Conservation (phyloP, 2,329 filamentous ascomycete genomes). For the Fusarium papillatum region DNA sequence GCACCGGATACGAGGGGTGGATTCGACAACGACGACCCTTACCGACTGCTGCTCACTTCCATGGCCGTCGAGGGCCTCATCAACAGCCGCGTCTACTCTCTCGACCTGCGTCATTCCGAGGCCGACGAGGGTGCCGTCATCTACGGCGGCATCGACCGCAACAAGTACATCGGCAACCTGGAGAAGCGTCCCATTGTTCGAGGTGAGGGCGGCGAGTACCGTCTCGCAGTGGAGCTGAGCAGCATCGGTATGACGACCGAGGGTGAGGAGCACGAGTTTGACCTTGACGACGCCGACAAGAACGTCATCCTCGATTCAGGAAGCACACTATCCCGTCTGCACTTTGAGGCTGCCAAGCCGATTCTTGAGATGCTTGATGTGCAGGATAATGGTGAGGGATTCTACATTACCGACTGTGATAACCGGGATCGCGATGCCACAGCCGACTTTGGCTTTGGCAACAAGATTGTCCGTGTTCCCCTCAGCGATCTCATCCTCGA, state of each 20-base stretch:
- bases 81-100: constrained; percentile 62
- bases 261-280: constrained; percentile 39
- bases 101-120: constrained; percentile 62
- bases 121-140: constrained; percentile 62
- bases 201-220: constrained; percentile 51
- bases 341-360: constrained; percentile 54
- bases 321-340: constrained; percentile 63
- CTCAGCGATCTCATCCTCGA: constrained; percentile 65
- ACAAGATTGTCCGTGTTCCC: constrained; percentile 56
- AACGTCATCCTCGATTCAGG: constrained; percentile 67
- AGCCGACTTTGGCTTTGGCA: constrained; percentile 63
- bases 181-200: constrained; percentile 58
- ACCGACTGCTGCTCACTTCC: constrained; percentile 67
- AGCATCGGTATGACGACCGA: constrained; percentile 48
- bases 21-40: constrained; percentile 53
- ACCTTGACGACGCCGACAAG: constrained; percentile 47
- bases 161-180: constrained; percentile 63
- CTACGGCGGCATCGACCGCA: constrained; percentile 66
- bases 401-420: constrained; percentile 60
- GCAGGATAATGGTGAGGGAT: constrained; percentile 54
- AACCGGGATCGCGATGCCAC: constrained; percentile 52
- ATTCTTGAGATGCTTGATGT: constrained; percentile 60
- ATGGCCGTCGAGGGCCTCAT: constrained; percentile 62
- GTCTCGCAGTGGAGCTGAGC: constrained; percentile 51
- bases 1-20: constrained; percentile 58